Evolutionary conservation across 768 basidiomycete genomes (phyloP).

Genomic region (Wakefieldia striispora): DNA sequence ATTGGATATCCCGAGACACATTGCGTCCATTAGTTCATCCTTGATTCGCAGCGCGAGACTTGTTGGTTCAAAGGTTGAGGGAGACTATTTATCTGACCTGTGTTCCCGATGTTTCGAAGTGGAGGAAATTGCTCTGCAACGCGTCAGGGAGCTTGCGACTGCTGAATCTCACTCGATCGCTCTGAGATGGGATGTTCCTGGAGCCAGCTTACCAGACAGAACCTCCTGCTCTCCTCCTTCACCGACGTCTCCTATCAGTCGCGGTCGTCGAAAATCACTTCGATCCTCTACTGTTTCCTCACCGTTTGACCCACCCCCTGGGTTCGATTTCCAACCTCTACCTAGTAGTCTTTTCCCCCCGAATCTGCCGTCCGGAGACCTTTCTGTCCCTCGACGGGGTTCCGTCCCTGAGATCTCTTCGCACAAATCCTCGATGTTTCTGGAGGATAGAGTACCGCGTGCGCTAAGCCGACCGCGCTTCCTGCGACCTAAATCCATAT

Average conservation of each 20-base stretch:
- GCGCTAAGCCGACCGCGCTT: slow-evolving; percentile 22
- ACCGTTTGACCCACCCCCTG: slow-evolving; percentile 24
- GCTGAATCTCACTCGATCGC: slow-evolving; percentile 10
- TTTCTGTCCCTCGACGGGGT: slow-evolving; percentile 22
- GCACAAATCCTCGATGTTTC: slow-evolving; percentile 6
- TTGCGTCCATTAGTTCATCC: slow-evolving; percentile 72
- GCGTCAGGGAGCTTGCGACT: slow-evolving; percentile 60
- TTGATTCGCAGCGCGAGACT: slow-evolving; percentile 62
- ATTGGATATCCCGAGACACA: slow-evolving; percentile 74
- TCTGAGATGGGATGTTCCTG: slow-evolving; percentile 17
- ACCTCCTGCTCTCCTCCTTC: slow-evolving; percentile 15
- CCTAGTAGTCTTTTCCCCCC: background rate
- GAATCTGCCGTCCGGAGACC: slow-evolving; percentile 5
- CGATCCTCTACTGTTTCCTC: slow-evolving; percentile 53
- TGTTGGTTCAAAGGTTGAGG: slow-evolving; percentile 37
- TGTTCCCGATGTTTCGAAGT: slow-evolving; percentile 63
- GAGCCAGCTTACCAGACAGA: background rate
- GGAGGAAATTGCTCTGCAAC: slow-evolving; percentile 63
- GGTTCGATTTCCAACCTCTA: background rate
- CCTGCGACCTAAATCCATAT: slow-evolving; percentile 50
- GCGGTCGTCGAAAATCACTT: slow-evolving; percentile 24
- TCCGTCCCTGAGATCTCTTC: slow-evolving; percentile 27
- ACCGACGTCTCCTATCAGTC: slow-evolving; percentile 18
- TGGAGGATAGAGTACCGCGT: slow-evolving; percentile 20
- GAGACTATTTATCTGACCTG: slow-evolving; percentile 49